Evolutionary conservation across 176 grass and related monocot genomes (phyloP), one percentile per base, ranked within the genome.

Genomic region (Neostapfia colusana): DNA sequence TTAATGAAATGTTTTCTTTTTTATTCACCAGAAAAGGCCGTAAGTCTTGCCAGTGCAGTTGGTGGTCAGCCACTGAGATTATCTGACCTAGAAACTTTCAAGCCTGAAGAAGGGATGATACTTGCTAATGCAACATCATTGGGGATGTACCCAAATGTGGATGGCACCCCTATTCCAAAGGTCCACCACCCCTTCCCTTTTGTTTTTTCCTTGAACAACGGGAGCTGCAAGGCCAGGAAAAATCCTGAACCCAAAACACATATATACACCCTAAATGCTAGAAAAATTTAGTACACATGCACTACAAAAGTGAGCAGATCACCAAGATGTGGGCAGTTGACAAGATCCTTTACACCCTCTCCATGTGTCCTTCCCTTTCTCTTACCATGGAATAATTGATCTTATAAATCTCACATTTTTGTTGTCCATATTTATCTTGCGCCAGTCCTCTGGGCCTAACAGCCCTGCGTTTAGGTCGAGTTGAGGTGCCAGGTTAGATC

Each of bases 111-210:
- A 76, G 89, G 95, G 45, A 98, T 90, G 89, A 90, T 98, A 83
- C 95, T 98, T 51, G 91, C 95, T 69, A 98, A 98, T 88, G 87
- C 95, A 64, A 98, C 95, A 72, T 98, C 95, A 49, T 73, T 98
- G 49, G 95, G 95, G 69, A 98, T 98, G 95, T 76, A 92, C 34
- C 95, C 95, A 73, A 98, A 92, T 77, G 70, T 94, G 35, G 86
- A 98, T 82, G 82, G 82, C 65, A 98, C 95, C 24, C 91, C 95
- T 92, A 68, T 98, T 54, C 65, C 82, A 1, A 98, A 94, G 95
- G 95, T 98, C 24, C 26, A 64, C 62, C 14, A 14, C 26, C 28
- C 12, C 36, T 60, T 49, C 16, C 23, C 2, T 56, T 23, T 56
- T 25, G 0, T 58, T 58, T 23, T 23, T 56, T n/a, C 20, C 51